Conservation (phyloP, 495 filamentous ascomycete genomes). For the Parachaetomium inaequale region DNA sequence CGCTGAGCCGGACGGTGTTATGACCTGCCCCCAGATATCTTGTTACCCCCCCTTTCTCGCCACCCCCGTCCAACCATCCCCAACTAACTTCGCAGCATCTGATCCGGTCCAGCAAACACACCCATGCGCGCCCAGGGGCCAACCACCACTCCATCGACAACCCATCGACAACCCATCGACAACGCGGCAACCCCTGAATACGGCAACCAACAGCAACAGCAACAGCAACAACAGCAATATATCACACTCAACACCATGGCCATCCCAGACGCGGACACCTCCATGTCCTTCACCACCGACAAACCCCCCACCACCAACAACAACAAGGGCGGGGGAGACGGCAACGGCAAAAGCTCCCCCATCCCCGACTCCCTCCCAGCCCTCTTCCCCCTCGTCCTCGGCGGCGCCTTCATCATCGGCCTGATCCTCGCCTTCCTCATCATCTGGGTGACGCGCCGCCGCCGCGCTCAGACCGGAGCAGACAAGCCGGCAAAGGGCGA, state of each 20-base stretch:
- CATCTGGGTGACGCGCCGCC: slow-evolving; percentile 17
- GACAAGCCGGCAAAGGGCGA: neutral
- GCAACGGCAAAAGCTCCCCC: neutral
- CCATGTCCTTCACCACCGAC: neutral
- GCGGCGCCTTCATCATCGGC: slow-evolving; percentile 10
- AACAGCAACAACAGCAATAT: neutral
- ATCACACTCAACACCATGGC: neutral
- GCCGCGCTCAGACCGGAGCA: neutral
- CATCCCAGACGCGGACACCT: neutral
- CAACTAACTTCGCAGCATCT: neutral
- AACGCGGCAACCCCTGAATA: neutral
- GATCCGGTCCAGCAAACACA: neutral
- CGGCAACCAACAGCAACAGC: neutral
- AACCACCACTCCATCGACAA: neutral
- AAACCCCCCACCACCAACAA: neutral
- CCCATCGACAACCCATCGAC: neutral
- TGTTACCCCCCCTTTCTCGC: neutral
- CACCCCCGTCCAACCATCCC: neutral
- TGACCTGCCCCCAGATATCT: slow-evolving; percentile 8
- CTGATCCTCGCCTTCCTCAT: slow-evolving; percentile 11
- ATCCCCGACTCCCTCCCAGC: slow-evolving; percentile 8
- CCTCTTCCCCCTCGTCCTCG: slow-evolving; percentile 16
- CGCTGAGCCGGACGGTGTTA: neutral
- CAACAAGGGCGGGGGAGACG: neutral
- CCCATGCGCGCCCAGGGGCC: neutral